These are phyloP conservation scores for Phytophthora fragariae DNA, from an alignment of 352 stramenopile species.

Conservation along the genomic window DNA sequence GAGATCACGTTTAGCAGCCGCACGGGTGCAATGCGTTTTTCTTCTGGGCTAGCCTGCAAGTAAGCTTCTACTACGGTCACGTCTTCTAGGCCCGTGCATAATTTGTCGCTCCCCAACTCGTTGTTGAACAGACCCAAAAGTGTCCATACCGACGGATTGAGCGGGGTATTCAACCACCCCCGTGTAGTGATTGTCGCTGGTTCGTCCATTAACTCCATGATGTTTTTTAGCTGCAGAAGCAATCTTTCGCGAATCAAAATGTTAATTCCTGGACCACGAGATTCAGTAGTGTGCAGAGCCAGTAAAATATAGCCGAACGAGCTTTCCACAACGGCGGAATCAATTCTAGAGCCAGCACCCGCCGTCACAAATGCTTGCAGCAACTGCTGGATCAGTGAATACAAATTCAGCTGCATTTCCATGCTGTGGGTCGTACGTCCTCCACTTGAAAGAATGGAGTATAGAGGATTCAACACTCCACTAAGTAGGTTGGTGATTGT, in stretches of 20 bases:
- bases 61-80: conserved; percentile 21
- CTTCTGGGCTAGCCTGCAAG: conserved; percentile 2
- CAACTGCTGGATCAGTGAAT: conserved; percentile 23
- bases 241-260: conserved; percentile 38
- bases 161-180: background rate
- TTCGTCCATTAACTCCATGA: conserved; percentile 30
- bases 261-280: background rate
- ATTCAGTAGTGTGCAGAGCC: background rate
- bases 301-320: conserved; percentile 21
- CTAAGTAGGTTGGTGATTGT: conserved; percentile 18
- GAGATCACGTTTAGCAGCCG: conserved; percentile 24
- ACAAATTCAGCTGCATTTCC: conserved; percentile 22
- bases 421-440: background rate
- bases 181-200: conserved; percentile 17
- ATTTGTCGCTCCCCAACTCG: conserved; percentile 13
- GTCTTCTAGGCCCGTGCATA: conserved; percentile 22
- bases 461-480: conserved; percentile 27
- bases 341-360: background rate
- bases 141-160: conserved; percentile 28
- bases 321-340: conserved; percentile 4
- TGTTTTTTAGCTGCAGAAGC: conserved; percentile 41
- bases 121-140: conserved; percentile 28
- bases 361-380: conserved; percentile 20
- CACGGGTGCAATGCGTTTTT: background rate
- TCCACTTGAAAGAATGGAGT: background rate